Evolutionary conservation across 2,329 filamentous ascomycete genomes (phyloP), one percentile per base, ranked within the genome.

Genomic region (Talaromyces sp.): DNA sequence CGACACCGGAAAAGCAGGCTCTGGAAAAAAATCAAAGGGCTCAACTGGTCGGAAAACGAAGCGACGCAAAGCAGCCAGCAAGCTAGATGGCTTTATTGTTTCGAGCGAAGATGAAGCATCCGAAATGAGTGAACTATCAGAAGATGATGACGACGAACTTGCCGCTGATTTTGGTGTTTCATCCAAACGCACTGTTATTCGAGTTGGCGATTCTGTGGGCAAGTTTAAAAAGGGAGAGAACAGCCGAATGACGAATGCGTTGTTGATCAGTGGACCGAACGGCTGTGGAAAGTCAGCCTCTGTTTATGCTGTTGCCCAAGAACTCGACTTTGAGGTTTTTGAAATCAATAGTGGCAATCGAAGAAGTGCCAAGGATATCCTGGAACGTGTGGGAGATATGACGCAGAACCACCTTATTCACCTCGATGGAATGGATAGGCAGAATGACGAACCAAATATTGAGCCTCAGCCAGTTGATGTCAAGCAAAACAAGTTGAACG

Each of bases 321-420:
- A 99, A 75, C 82, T 98, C 17, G 92, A 85, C 1, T 98, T 96
- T 70, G 93, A 96, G 69, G 85, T 99, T 1, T 99, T 99, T 67
- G 95, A 99, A 75, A 92, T 99, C 71, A 96, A 96, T 69, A 80
- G 93, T 0, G 86, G 91, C 63, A 91, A 86, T 66, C 87, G 93
- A 57, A 84, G 95, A 64, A 96, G 86, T 70, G 93, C 93, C 33
- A 95, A 89, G 72, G 95, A 99, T 69, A 87, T 99, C 55, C 73
- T 96, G 36, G 95, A 99, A 69, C 91, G 85, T 67, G 91, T 99
- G 52, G 96, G 95, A 47, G 92, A 99, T 75, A 98, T 99, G 93
- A 95, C 92, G 4, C 88, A 88, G 64, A 98, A 99, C 69, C 95
- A 99, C 74, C 83, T 96, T 1, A 93, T 99, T 22, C 39, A 63